phyloP scores from a whole-genome alignment of 176 grass and related monocot genomes.

The Hordeum vulgare region DNA sequence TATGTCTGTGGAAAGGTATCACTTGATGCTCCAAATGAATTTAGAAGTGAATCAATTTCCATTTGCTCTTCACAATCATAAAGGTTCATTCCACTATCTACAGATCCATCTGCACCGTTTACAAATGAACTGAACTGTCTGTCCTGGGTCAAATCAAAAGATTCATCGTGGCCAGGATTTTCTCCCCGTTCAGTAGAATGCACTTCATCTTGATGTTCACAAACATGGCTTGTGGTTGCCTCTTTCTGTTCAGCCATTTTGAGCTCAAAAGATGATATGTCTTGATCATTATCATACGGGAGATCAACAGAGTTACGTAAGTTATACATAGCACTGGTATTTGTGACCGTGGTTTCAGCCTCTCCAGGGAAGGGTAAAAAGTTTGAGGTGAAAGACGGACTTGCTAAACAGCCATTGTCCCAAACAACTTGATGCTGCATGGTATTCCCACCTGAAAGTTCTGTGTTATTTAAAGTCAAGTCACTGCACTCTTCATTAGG shows the following conservation, averaged over 20 bases:
- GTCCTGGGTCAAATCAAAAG: slow-evolving; percentile 21
- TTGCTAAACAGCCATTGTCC: slow-evolving; percentile 42
- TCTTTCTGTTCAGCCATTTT: slow-evolving; percentile 4
- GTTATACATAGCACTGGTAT: slow-evolving; percentile 10
- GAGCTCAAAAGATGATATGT: slow-evolving; percentile 20
- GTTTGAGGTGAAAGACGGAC: slow-evolving; percentile 52
- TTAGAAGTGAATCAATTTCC: slow-evolving; percentile 53
- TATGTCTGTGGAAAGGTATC: slow-evolving; percentile 37
- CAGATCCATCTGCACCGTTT: slow-evolving; percentile 19
- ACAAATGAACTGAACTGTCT: slow-evolving; percentile 33
- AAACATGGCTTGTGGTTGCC: slow-evolving; percentile 15
- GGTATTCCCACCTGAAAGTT: slow-evolving; percentile 36
- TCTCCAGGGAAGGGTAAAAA: slow-evolving; percentile 40
- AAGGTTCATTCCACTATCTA: slow-evolving; percentile 20
- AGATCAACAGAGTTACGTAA: slow-evolving; percentile 26
- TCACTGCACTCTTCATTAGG: slow-evolving; percentile 48
- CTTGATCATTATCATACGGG: slow-evolving; percentile 26
- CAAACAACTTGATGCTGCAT: slow-evolving; percentile 34
- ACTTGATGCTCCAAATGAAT: slow-evolving; percentile 40
- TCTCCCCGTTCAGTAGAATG: slow-evolving; percentile 20
- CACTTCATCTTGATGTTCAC: slow-evolving; percentile 3
- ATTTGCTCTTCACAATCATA: slow-evolving; percentile 58
- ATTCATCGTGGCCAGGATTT: slow-evolving; percentile 10
- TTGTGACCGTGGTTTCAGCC: slow-evolving; percentile 29
- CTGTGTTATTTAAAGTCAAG: slow-evolving; percentile 48